Evolutionary conservation across 1,139 yeast genomes (phyloP), one percentile per base, ranked within the genome.

Genomic region (Meyerozyma guilliermondii): DNA sequence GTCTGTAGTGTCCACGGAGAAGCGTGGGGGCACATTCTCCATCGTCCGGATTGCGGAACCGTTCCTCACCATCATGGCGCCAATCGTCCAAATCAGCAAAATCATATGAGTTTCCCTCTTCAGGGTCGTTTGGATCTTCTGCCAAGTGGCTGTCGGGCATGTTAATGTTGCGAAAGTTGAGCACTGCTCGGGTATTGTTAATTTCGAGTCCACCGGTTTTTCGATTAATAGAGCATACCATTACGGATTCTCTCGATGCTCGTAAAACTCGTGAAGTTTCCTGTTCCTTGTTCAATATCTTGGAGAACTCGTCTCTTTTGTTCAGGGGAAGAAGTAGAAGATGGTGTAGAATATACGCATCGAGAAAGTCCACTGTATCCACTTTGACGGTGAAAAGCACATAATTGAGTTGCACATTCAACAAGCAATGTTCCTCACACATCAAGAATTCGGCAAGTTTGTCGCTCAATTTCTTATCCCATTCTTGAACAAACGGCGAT

Each of bases 321-420:
- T 36, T 41, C 16, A 38, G 29, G 22, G 40, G 40, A 5, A 31
- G n/a, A 20, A 33, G 24, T 10, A 18, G n/a, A 20, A 33, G 36
- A n/a, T 33, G 23, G 24, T 33, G 36, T 11, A 39, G 38, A 20
- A 55, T 36, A 28, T 47, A 43, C 13, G 39, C 35, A 42, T 62
- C 60, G 38, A 66, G 50, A 27, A 57, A 53, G 26, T 56, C 49
- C n/a, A 59, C 50, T 16, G 65, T 41, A 43, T 68, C 63, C 16
- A 70, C 51, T 17, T 56, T 55, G 35, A 67, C 41, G 2, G 65
- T 62, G 49, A 68, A 66, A 27, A 70, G 52, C 9, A 65, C 53
- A 46, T 60, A 71, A 48, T 71, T 71, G 44, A 69, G 55, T 39
- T 68, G 71, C 13, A 70, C 50, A 44, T 69, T 68, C 14, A 63